Conservation (phyloP, 805 yeast genomes). For the Candida gorgasii region DNA sequence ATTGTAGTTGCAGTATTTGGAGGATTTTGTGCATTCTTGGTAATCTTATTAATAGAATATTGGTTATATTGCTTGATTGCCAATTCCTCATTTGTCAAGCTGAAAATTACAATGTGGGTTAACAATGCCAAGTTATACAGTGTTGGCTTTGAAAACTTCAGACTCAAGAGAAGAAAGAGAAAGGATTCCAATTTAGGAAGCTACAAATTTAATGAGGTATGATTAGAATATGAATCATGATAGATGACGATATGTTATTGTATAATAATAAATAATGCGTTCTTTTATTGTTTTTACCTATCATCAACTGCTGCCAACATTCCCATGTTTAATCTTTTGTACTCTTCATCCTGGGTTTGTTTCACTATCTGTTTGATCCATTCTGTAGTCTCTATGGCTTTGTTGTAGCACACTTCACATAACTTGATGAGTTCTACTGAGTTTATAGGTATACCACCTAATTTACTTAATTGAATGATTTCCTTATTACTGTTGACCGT, state of each 20-base stretch:
- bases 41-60: conserved; percentile 37
- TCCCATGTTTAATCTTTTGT: conserved; percentile 31
- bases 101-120: conserved; percentile 4
- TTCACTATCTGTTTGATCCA: conserved; percentile 58
- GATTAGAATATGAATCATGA: conserved; percentile 1
- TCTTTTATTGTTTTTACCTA: not conserved
- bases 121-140: conserved; percentile 19
- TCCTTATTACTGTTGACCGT: conserved; percentile 90
- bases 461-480: conserved; percentile 83
- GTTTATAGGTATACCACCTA: conserved; percentile 87
- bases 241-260: conserved; percentile 5
- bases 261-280: conserved; percentile 2
- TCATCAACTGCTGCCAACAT: conserved; percentile 20
- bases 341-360: conserved; percentile 52
- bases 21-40: conserved; percentile 61
- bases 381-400: conserved; percentile 66
- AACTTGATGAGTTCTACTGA: conserved; percentile 68
- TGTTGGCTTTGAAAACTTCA: conserved; percentile 1
- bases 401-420: conserved; percentile 60
- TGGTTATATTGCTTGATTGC: conserved; percentile 39
- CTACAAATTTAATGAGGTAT: conserved; percentile 12
- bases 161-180: conserved; percentile 46
- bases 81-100: conserved; percentile 4
- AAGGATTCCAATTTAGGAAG: conserved; percentile 56
- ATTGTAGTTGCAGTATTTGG: conserved; percentile 67